Conservation (phyloP, 1,284 basidiomycete genomes). For the Ganoderma multipileum region DNA sequence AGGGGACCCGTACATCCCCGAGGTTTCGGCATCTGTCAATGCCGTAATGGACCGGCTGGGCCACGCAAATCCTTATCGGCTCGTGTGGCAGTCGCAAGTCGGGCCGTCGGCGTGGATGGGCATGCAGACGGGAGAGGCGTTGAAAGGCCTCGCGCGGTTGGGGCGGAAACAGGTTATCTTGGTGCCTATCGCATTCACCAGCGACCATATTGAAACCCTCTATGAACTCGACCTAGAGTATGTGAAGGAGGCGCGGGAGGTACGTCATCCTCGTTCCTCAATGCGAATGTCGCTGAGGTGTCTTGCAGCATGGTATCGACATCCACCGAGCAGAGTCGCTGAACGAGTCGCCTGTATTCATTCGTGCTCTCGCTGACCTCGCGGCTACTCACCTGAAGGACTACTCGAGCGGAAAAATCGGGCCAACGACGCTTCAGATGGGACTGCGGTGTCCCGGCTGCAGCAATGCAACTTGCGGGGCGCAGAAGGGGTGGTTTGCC, state of each 20-base stretch:
- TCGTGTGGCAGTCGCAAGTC: conserved; percentile 99
- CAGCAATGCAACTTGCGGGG: conserved; percentile 85
- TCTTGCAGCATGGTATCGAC: conserved; percentile 75
- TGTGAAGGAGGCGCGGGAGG: conserved; percentile 89
- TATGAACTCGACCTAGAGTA: conserved; percentile 98
- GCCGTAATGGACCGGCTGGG: conserved; percentile 89
- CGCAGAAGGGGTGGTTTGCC: conserved; percentile 91
- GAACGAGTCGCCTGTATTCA: conserved; percentile 97
- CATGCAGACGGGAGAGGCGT: conserved; percentile 91
- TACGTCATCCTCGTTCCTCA: conserved; percentile 44
- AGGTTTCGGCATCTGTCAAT: conserved; percentile 93
- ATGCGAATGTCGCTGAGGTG: conserved; percentile 4
- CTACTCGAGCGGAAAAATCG: conserved; percentile 57
- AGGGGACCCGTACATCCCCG: conserved; percentile 96
- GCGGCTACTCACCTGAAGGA: conserved; percentile 82
- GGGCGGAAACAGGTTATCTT: conserved; percentile 90
- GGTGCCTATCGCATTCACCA: conserved; percentile 98
- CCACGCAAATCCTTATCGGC: conserved; percentile 84
- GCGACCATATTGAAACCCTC: conserved; percentile 98
- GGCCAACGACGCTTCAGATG: conserved; percentile 83
- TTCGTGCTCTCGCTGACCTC: conserved; percentile 96
- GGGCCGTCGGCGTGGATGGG: conserved; percentile 99
- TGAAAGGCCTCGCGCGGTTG: conserved; percentile 91
- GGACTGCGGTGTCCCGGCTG: conserved; percentile 93
- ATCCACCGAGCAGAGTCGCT: conserved; percentile 93